Base-by-base conservation (phyloP, 2,329 filamentous ascomycete species). In the Beauveria brongniartii region DNA sequence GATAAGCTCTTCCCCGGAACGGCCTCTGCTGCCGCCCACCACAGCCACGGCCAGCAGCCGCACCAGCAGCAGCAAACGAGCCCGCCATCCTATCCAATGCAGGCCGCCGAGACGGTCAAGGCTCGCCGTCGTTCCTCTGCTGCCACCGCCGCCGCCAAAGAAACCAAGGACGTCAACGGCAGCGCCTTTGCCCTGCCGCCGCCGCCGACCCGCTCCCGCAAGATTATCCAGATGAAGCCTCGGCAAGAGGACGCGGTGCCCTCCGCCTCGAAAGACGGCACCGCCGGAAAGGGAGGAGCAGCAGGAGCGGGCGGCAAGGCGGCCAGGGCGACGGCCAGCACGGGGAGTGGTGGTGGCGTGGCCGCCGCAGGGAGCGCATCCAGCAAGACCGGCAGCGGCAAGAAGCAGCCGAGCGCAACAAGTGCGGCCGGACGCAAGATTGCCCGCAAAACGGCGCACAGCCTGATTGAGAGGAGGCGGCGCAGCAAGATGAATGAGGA, bases 401-500 rank as follows among this genome's bases (percentile, higher is more conserved):
- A 86, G 78, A 96, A 93, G 76, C 86, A 91, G 67, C 82, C 87
- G 1, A 86, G 84, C 56, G 82, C 85, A 1, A 89, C 87, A 6
- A 96, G 89, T 67, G 90, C 90, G 1, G 92, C 92, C 0, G 92
- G 92, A n/a, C 83, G 92, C 61, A 97, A 97, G 78, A 95, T 94
- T 66, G 92, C 94, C 6, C 84, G 94, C 66, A 97, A 97, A 77
- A 97, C 93, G 1, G 94, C 94, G 12, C 94, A 99, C 71, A 97
- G 92, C 69, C 76, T 97, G 66, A 99, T 97, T 67, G 94, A 99
- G 77, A 82, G 94, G 51, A 80, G 93, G 62, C 80, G 94, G 68
- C 82, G 94, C 64, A 96, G 91, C 14, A 99, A 97, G 79, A 99
- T 97, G 93, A 97, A 99, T 67, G 93, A 97, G 72, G 94, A 97